phyloP scores from a whole-genome alignment of 2,329 filamentous ascomycete species.

The Fusarium nodosum region DNA sequence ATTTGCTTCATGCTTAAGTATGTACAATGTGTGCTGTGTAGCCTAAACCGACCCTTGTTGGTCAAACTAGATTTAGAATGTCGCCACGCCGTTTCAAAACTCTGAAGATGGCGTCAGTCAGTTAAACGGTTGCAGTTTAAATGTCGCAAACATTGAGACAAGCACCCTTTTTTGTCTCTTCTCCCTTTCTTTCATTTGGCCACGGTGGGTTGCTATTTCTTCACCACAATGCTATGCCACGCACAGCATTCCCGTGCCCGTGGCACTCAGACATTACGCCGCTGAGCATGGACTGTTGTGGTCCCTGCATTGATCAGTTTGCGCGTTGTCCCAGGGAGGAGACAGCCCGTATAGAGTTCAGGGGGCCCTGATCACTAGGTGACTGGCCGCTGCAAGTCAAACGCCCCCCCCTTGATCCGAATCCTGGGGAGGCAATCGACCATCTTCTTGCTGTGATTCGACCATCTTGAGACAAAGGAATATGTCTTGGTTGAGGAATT shows the following conservation, averaged over 20 bases:
- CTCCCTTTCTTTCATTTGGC: not conserved
- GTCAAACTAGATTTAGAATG: constrained; percentile 1
- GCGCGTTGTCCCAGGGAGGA: constrained; percentile 11
- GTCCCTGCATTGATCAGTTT: constrained; percentile 38
- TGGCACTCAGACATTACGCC: constrained; percentile 36
- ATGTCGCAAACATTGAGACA: not conserved
- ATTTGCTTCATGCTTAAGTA: constrained; percentile 10
- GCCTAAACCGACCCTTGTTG: constrained; percentile 2
- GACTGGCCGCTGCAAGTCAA: constrained; percentile 42
- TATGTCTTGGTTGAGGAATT: constrained; percentile 21
- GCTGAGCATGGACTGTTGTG: constrained; percentile 31
- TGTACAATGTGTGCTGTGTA: too few species aligned
- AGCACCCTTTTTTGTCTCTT: not conserved
- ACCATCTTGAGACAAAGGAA: not conserved
- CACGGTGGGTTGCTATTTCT: not conserved
- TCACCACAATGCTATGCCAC: constrained; percentile 5
- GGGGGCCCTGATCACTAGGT: not conserved
- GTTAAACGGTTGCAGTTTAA: constrained; percentile 5
- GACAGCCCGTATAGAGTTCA: constrained; percentile 16
- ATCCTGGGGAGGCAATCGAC: constrained; percentile 36
- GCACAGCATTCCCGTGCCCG: constrained; percentile 18
- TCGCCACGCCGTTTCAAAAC: constrained; percentile 10
- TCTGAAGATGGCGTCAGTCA: constrained; percentile 4
- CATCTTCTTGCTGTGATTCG: constrained; percentile 22
- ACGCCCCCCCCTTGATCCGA: constrained; percentile 31